Percentiles rank a stretch among this genome's conserved stretches.
phyloP scores from a whole-genome alignment of 495 filamentous ascomycete genomes.

The Penicillium robsamsonii region DNA sequence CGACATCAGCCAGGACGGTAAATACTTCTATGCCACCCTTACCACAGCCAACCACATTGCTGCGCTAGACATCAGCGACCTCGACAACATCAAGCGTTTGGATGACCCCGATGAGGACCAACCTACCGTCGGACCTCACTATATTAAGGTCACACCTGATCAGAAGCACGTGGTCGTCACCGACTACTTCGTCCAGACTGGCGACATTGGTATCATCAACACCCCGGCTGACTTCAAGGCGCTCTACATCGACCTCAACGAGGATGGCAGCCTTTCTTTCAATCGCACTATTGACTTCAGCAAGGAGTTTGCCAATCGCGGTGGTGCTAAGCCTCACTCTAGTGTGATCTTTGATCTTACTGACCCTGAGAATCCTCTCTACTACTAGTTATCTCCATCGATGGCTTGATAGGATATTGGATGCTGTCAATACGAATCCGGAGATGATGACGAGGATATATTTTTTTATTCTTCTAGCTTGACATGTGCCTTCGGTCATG shows the following conservation, averaged over 20 bases:
- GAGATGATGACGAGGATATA: not conserved
- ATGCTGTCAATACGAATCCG: not conserved
- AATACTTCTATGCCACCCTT: slow-evolving; percentile 57
- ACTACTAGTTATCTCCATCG: slow-evolving; percentile 24
- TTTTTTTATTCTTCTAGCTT: not conserved
- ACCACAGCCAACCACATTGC: slow-evolving; percentile 64
- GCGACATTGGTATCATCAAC: slow-evolving; percentile 60
- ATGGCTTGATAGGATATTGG: not conserved
- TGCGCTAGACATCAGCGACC: slow-evolving; percentile 61
- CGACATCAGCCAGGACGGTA: slow-evolving; percentile 59
- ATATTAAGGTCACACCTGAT: slow-evolving; percentile 63
- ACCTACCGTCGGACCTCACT: slow-evolving; percentile 60
- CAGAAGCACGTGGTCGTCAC: slow-evolving; percentile 61
- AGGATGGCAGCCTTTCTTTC: slow-evolving; percentile 54
- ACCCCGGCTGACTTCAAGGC: slow-evolving; percentile 62
- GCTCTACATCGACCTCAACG: slow-evolving; percentile 57
- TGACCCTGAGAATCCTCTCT: slow-evolving; percentile 47
- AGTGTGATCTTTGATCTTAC: slow-evolving; percentile 58
- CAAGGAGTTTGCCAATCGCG: slow-evolving; percentile 49
- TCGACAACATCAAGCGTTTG: slow-evolving; percentile 57
- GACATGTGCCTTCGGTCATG: not conserved
- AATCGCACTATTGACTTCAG: slow-evolving; percentile 59
- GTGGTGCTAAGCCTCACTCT: slow-evolving; percentile 60
- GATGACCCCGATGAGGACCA: slow-evolving; percentile 59
- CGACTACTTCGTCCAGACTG: slow-evolving; percentile 66